A percentile compares a stretch with the other conserved stretches of the same genome.
Evolutionary conservation across 2,329 filamentous ascomycete genomes (phyloP).

Genomic region (Dothiorella sarmentorum): DNA sequence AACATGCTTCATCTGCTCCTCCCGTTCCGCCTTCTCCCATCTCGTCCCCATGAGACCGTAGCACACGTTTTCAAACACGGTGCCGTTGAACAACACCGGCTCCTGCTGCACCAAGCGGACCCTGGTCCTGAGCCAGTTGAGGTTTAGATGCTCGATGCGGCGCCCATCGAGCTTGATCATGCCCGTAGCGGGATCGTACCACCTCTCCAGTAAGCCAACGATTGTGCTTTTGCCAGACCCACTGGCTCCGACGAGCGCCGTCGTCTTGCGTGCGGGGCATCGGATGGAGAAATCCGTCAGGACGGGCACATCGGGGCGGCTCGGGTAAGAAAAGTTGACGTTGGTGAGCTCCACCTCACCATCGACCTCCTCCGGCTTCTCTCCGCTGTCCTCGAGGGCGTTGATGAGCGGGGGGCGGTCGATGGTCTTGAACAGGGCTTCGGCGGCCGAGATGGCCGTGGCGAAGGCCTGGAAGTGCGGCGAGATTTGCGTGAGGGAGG

Average conservation of each 20-base stretch:
- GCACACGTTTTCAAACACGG: slow-evolving; percentile 86
- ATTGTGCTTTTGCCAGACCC: slow-evolving; percentile 95
- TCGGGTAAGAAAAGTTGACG: slow-evolving; percentile 92
- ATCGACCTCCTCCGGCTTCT: slow-evolving; percentile 24
- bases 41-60: slow-evolving; percentile 61
- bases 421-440: slow-evolving; percentile 30
- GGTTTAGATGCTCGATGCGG: slow-evolving; percentile 76
- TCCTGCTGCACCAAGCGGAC: slow-evolving; percentile 93
- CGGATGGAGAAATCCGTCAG: slow-evolving; percentile 77
- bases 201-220: slow-evolving; percentile 86
- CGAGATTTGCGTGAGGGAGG: slow-evolving; percentile 12
- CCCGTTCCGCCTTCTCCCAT: slow-evolving; percentile 27
- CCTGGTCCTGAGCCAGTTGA: slow-evolving; percentile 87
- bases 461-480: slow-evolving; percentile 22
- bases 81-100: slow-evolving; percentile 83
- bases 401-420: slow-evolving; percentile 16
- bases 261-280: slow-evolving; percentile 86
- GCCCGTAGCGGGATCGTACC: slow-evolving; percentile 86
- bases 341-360: slow-evolving; percentile 68
- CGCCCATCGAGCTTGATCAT: slow-evolving; percentile 73
- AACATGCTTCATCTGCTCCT: slow-evolving; percentile 56
- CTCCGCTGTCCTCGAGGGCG: slow-evolving; percentile 23
- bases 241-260: slow-evolving; percentile 88
- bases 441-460: slow-evolving; percentile 33
- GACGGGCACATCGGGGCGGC: slow-evolving; percentile 81